Percentiles rank a stretch among this genome's conserved stretches.
phyloP scores from a whole-genome alignment of 2,329 filamentous ascomycete genomes.

The Fusarium albidum region DNA sequence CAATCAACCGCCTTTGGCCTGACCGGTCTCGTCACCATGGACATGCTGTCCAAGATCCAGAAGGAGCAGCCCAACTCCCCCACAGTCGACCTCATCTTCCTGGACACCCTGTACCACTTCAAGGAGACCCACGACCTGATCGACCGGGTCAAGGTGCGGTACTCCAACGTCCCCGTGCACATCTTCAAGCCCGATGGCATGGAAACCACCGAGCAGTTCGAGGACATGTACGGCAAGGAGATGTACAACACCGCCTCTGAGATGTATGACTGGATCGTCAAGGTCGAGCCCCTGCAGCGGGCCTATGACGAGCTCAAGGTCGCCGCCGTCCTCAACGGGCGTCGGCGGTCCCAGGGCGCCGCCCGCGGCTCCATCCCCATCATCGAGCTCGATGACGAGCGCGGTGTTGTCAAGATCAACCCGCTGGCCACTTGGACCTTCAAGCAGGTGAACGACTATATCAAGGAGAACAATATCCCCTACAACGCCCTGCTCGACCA shows the following conservation, averaged over 20 bases:
- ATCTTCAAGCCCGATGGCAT: constrained; percentile 86
- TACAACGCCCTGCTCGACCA: constrained; percentile 91
- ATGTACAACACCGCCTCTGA: constrained; percentile 88
- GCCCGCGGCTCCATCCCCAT: constrained; percentile 91
- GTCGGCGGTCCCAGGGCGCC: constrained; percentile 89
- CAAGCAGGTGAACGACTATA: constrained; percentile 86
- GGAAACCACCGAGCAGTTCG: constrained; percentile 79
- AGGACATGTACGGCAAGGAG: constrained; percentile 79
- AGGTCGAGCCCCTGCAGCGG: constrained; percentile 94
- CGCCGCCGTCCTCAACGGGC: constrained; percentile 89
- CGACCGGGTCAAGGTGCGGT: constrained; percentile 76
- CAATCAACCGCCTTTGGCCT: constrained; percentile 86
- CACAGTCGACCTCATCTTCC: constrained; percentile 75
- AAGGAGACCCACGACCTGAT: constrained; percentile 78
- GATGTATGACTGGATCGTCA: constrained; percentile 95
- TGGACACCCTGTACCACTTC: constrained; percentile 87
- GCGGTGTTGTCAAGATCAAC: constrained; percentile 96
- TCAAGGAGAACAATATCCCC: constrained; percentile 85
- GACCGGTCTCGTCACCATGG: constrained; percentile 81
- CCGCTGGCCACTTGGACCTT: constrained; percentile 95
- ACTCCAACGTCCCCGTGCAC: constrained; percentile 83
- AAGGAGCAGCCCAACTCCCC: constrained; percentile 67
- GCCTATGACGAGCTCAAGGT: constrained; percentile 89
- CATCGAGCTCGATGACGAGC: constrained; percentile 88
- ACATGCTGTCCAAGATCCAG: constrained; percentile 83